Evolutionary conservation across 78 protist species (phyloP).

Genomic region (Dictyostelium brefeldianum): DNA sequence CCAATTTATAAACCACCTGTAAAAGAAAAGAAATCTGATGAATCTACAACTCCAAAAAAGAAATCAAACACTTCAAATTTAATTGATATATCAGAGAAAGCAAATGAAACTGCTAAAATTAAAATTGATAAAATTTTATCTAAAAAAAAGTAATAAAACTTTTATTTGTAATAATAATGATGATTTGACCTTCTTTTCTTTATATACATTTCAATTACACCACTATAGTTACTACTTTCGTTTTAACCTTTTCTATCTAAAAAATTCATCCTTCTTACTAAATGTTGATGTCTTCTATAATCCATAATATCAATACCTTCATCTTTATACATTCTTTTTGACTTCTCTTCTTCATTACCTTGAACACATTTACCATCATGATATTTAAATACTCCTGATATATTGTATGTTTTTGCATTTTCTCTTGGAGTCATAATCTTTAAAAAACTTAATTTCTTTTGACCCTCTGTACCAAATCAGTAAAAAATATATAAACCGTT

Average conservation of each 20-base stretch:
- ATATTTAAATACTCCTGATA: slow-evolving; percentile 31
- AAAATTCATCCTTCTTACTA: slow-evolving; percentile 33
- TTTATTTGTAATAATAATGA: neutral
- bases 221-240: neutral
- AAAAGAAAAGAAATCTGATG: neutral
- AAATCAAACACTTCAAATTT: neutral
- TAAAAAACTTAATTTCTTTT: slow-evolving; percentile 76
- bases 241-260: neutral
- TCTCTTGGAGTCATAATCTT: slow-evolving; percentile 59
- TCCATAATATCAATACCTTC: slow-evolving; percentile 77
- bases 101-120: slow-evolving; percentile 5
- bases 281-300: slow-evolving; percentile 56
- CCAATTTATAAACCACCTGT: neutral
- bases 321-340: slow-evolving; percentile 48
- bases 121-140: slow-evolving; percentile 15
- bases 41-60: slow-evolving; percentile 25
- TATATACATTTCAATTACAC: neutral
- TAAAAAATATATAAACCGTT: too few relatives aligned
- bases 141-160: neutral
- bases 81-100: slow-evolving; percentile 22
- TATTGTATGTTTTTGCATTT: slow-evolving; percentile 4
- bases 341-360: slow-evolving; percentile 21
- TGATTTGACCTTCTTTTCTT: neutral
- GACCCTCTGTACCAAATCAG: neutral
- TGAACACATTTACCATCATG: slow-evolving; percentile 47